These are phyloP conservation scores for Phytophthora brassicae DNA, from an alignment of 352 stramenopile genomes.

Conservation along the genomic window DNA sequence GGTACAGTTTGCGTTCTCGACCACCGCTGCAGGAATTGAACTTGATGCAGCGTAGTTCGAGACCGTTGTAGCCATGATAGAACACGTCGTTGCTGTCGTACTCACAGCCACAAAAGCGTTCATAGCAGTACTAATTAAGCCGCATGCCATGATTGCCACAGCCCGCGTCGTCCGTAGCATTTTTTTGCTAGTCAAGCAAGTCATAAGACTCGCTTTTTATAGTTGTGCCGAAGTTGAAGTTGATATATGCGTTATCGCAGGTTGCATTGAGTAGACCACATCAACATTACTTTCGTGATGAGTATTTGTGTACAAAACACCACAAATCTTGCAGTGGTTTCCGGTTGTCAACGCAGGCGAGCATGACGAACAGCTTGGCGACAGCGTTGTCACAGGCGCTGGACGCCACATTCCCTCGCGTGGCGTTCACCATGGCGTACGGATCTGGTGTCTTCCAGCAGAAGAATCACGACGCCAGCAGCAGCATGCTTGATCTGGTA, in stretches of 20 bases:
- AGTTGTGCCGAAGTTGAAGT: slow-evolving; percentile 16
- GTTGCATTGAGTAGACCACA: slow-evolving; percentile 14
- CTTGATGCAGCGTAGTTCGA: slow-evolving; percentile 12
- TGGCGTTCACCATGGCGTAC: slow-evolving; percentile 86
- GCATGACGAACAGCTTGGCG: slow-evolving; percentile 27
- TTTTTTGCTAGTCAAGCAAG: slow-evolving; percentile 2
- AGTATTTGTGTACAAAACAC: neutral
- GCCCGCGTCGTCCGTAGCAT: slow-evolving; percentile 1
- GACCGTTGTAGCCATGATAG: slow-evolving; percentile 9
- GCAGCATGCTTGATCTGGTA: slow-evolving; percentile 88
- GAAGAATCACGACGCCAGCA: slow-evolving; percentile 70
- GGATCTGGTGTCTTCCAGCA: slow-evolving; percentile 84
- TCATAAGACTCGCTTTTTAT: slow-evolving; percentile 7
- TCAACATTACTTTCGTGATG: neutral
- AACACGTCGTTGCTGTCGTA: slow-evolving; percentile 4
- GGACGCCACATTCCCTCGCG: slow-evolving; percentile 62
- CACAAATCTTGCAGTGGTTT: neutral
- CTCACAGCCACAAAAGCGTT: neutral
- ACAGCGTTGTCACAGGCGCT: slow-evolving; percentile 52
- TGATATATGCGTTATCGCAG: too few relatives aligned
- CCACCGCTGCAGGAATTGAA: slow-evolving; percentile 13
- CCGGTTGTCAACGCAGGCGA: slow-evolving; percentile 12
- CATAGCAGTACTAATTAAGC: neutral
- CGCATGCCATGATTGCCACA: neutral
- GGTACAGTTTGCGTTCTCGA: slow-evolving; percentile 28